Base-by-base conservation (phyloP, 306 rosid genomes). In the Citrullus amarus region DNA sequence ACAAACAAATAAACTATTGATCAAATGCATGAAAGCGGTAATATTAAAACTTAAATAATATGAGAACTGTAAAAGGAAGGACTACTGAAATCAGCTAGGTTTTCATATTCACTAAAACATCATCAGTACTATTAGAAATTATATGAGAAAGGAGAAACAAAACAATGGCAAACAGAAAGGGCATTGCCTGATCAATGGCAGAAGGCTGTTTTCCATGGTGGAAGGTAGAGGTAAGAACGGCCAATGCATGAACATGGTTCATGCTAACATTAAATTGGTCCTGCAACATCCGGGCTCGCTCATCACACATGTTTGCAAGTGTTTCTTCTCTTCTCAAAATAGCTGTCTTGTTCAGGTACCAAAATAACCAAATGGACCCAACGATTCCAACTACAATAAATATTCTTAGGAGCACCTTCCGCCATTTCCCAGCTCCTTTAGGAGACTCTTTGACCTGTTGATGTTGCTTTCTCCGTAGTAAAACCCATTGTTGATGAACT, bases 211-310 rank as follows among this genome's bases (percentile, higher is more conserved):
- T 94, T 73, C 87, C 87, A 38, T 95, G 98, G 92, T 95, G 97
- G 85, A 95, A 95, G 28, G 96, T 92, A 70, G 98, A 95, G 30
- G 93, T 93, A 32, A 95, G 98, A 82, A 90, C 79, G 61, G 98
- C 98, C 68, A 95, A 80, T 61, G 98, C 96, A 53, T 95, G 97
- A 82, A 95, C 98, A 80, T 95, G 98, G 80, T 92, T 95, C 92
- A 89, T 80, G 89, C 98, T 95, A 79, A 95, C 96, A 30, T 95
- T 95, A 63, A 95, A 95, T 75, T 95, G 97, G 85, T 95, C 97
- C 86, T 95, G 97, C 86, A 95, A 84, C 98, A 95, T 92, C 50
- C 96, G 86, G 67, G 98, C 97, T 74, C 97, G 90, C 84, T 94
- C 98, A 61, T 94, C 98, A 80, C 98, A 94, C 98, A 94, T 94